Conservation (phyloP, 352 stramenopile genomes). For the Pythium dissotocum region DNA sequence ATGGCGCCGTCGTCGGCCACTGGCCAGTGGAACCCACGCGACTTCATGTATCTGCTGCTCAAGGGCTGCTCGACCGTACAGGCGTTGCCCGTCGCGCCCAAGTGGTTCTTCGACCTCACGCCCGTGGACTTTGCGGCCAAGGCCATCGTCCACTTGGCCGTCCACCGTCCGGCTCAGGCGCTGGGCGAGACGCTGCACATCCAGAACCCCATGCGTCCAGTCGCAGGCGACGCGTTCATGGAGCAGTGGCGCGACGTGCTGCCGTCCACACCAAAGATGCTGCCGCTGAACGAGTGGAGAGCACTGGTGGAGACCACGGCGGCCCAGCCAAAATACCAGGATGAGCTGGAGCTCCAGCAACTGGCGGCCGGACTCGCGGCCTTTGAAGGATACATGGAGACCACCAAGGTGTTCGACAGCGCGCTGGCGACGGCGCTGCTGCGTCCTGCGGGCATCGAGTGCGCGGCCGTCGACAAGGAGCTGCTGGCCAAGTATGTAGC, state of each 20-base stretch:
- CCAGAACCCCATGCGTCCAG: slow-evolving; percentile 51
- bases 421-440: slow-evolving; percentile 48
- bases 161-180: slow-evolving; percentile 46
- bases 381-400: slow-evolving; percentile 70
- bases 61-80: slow-evolving; percentile 70
- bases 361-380: slow-evolving; percentile 59
- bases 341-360: slow-evolving; percentile 48
- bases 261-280: slow-evolving; percentile 9
- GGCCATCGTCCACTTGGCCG: slow-evolving; percentile 82
- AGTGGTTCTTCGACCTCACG: slow-evolving; percentile 91
- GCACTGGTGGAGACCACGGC: slow-evolving; percentile 31
- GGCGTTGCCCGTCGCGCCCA: slow-evolving; percentile 53
- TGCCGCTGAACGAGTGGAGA: slow-evolving; percentile 37
- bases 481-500: slow-evolving; percentile 26
- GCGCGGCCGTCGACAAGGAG: slow-evolving; percentile 40
- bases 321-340: slow-evolving; percentile 28
- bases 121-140: slow-evolving; percentile 90
- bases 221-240: slow-evolving; percentile 56
- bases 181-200: slow-evolving; percentile 77
- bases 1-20: slow-evolving; percentile 71
- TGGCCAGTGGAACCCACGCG: slow-evolving; percentile 83
- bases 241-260: slow-evolving; percentile 37
- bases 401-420: slow-evolving; percentile 64
- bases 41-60: slow-evolving; percentile 91
- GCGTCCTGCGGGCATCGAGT: slow-evolving; percentile 37